A percentile compares a stretch with the other conserved stretches of the same genome.
Conservation (phyloP, 352 stramenopile genomes). For the Discostella stelligera region DNA sequence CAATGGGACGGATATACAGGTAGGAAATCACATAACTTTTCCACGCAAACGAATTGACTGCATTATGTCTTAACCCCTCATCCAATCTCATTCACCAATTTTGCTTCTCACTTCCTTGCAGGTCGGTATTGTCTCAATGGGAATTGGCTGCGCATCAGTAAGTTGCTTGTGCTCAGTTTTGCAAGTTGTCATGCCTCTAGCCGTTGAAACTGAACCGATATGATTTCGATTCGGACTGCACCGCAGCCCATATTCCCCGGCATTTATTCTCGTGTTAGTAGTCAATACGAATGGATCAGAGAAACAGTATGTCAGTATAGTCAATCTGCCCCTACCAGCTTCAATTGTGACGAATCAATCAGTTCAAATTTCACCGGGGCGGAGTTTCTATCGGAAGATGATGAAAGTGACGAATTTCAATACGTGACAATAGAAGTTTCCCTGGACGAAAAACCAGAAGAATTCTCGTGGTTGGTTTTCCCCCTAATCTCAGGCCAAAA, state of each 20-base stretch:
- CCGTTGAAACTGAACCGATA: too few species aligned
- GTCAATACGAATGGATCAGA: slow-evolving; percentile 50
- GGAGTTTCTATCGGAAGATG: background rate
- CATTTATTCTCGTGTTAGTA: slow-evolving; percentile 36
- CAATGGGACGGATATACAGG: slow-evolving; percentile 11
- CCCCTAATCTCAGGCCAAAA: slow-evolving; percentile 5
- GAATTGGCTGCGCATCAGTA: slow-evolving; percentile 16
- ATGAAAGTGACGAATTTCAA: slow-evolving; percentile 7
- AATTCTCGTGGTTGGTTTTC: slow-evolving; percentile 41
- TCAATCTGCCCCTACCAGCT: slow-evolving; percentile 21
- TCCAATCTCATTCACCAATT: background rate
- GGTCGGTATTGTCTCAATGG: slow-evolving; percentile 28
- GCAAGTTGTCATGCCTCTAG: background rate
- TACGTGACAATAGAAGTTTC: slow-evolving; percentile 41
- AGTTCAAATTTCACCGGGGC: background rate
- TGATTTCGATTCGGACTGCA: background rate
- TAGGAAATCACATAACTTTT: background rate
- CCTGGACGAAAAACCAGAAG: slow-evolving; percentile 31
- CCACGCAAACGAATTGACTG: too few species aligned
- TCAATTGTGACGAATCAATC: slow-evolving; percentile 23
- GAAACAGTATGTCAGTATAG: slow-evolving; percentile 42
- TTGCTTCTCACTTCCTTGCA: slow-evolving; percentile 15
- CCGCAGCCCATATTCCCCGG: slow-evolving; percentile 18
- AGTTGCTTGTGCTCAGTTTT: background rate
- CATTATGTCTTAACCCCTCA: too few species aligned